Evolutionary conservation across 371 early-diverging fungal species (phyloP).

Genomic region (Dichotomocladium elegans): DNA sequence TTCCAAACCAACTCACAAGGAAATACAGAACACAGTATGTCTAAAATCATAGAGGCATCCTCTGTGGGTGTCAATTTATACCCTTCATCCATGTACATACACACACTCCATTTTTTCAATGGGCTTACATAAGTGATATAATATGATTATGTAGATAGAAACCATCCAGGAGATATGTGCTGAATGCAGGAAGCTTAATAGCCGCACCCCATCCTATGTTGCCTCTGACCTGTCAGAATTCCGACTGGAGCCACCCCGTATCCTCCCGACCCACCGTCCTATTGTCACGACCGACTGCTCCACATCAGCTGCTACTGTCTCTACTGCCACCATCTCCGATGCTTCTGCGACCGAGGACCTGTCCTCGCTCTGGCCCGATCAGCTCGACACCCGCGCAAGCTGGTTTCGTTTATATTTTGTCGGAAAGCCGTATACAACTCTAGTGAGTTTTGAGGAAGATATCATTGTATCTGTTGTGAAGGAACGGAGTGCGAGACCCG

Average conservation of each 20-base stretch:
- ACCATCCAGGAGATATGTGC: slow-evolving; percentile 11
- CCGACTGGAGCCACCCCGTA: slow-evolving; percentile 2
- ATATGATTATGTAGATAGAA: slow-evolving; percentile 4
- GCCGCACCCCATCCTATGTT: slow-evolving; percentile 4
- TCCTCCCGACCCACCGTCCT: slow-evolving; percentile 5
- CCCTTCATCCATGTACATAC: no score
- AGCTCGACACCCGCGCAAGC: slow-evolving; percentile 23
- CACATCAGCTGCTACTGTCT: no score
- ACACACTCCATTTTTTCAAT: neutral
- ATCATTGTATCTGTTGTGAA: slow-evolving; percentile 31
- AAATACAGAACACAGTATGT: neutral
- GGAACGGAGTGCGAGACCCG: slow-evolving; percentile 21
- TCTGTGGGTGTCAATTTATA: no score
- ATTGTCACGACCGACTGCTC: no score
- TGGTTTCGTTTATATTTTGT: slow-evolving; percentile 47
- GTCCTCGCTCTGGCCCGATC: slow-evolving; percentile 22
- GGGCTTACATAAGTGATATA: neutral
- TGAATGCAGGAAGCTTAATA: slow-evolving; percentile 6
- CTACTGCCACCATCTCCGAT: no score
- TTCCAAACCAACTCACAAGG: neutral
- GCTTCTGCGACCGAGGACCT: slow-evolving; percentile 10
- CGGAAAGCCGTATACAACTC: slow-evolving; percentile 38
- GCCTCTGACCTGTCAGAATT: slow-evolving; percentile 1
- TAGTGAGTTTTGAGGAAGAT: slow-evolving; percentile 16
- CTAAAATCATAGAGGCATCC: neutral